Conservation (phyloP, 106 monocot species). For the Platanthera zijinensis region DNA sequence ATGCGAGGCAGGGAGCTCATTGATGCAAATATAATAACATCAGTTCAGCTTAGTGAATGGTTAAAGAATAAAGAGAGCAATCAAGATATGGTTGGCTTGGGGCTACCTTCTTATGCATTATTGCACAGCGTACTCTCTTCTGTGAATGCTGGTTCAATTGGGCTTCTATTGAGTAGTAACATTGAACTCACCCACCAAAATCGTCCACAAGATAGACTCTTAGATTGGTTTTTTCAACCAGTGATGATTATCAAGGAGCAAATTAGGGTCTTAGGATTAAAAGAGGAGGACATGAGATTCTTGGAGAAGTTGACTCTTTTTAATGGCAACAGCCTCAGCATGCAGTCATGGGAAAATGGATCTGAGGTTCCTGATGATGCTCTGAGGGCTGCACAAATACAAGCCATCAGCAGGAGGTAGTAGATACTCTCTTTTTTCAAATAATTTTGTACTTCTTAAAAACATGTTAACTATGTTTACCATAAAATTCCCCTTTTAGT, state of each 20-base stretch:
- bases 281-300: slow-evolving; percentile 58
- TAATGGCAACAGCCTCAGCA: slow-evolving; percentile 24
- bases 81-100: slow-evolving; percentile 55
- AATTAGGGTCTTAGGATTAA: slow-evolving; percentile 52
- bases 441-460: no score
- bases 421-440: neutral
- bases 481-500: no score
- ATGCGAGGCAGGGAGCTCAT: slow-evolving; percentile 59
- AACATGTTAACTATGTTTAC: no score
- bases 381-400: slow-evolving; percentile 65
- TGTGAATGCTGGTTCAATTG: slow-evolving; percentile 53
- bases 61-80: slow-evolving; percentile 38
- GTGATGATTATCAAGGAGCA: slow-evolving; percentile 86
- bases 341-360: slow-evolving; percentile 51
- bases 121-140: slow-evolving; percentile 41
- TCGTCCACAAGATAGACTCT: slow-evolving; percentile 59
- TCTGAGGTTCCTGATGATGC: slow-evolving; percentile 42
- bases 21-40: slow-evolving; percentile 42
- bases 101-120: slow-evolving; percentile 50
- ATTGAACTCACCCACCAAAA: slow-evolving; percentile 59
- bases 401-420: slow-evolving; percentile 90
- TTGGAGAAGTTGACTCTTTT: slow-evolving; percentile 69
- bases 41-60: slow-evolving; percentile 62
- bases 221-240: slow-evolving; percentile 95
- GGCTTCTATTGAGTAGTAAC: slow-evolving; percentile 45